phyloP scores from a whole-genome alignment of 2,329 filamentous ascomycete genomes.

The Chrysoporthe deuterocubensis region DNA sequence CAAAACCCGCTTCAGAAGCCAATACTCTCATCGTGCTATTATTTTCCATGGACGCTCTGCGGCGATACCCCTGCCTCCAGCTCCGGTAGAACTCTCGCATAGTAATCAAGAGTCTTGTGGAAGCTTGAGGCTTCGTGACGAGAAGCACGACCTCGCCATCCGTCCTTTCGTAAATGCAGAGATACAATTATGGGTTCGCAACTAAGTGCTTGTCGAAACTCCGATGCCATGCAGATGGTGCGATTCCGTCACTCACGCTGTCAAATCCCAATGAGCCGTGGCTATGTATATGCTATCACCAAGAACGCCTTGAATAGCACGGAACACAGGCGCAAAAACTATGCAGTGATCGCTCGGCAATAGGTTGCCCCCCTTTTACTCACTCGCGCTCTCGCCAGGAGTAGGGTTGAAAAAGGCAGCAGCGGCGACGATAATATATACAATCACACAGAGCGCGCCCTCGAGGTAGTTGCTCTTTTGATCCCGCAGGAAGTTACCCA shows the following conservation, averaged over 20 bases:
- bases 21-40: too few relatives aligned
- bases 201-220: slow-evolving; percentile 1
- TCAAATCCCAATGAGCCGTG: neutral
- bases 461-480: slow-evolving; percentile 91
- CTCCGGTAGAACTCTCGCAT: neutral
- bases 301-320: neutral
- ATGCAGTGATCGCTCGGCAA: slow-evolving; percentile 5
- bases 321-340: neutral
- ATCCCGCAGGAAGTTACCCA: slow-evolving; percentile 86
- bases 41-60: too few relatives aligned
- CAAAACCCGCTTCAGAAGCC: too few relatives aligned
- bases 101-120: too few relatives aligned
- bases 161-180: neutral
- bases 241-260: neutral
- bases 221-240: slow-evolving; percentile 14
- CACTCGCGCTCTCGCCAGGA: slow-evolving; percentile 31
- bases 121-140: neutral
- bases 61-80: too few relatives aligned
- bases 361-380: neutral
- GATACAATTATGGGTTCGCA: neutral
- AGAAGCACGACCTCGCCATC: neutral
- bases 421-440: slow-evolving; percentile 64
- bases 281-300: neutral
- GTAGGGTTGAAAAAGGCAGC: slow-evolving; percentile 63
- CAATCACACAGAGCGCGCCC: slow-evolving; percentile 76